Percentiles rank a stretch among this genome's conserved stretches.
Conservation (phyloP, 2,329 filamentous ascomycete genomes). For the Emmonsia crescens region DNA sequence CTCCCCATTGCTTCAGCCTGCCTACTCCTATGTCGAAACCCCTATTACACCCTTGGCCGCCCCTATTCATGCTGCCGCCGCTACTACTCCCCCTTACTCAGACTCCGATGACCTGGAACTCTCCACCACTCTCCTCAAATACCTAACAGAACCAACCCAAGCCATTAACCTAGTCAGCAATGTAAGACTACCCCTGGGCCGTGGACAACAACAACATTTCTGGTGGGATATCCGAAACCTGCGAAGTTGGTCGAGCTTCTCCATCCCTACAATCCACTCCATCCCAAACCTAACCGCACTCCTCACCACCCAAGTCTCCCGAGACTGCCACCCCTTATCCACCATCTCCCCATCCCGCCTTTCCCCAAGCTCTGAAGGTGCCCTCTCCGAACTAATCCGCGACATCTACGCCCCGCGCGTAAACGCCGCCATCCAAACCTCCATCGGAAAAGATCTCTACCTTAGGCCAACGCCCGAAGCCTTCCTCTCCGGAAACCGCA, state of each 20-base stretch:
- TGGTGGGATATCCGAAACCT: constrained; percentile 95
- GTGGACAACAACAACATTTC: constrained; percentile 67
- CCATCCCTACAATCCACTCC: constrained; percentile 55
- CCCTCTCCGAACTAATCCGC: constrained; percentile 64
- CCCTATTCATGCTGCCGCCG: constrained; percentile 14
- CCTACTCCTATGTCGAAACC: constrained; percentile 17
- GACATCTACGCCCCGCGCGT: constrained; percentile 75
- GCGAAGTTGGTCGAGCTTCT: constrained; percentile 73
- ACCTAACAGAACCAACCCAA: constrained; percentile 70
- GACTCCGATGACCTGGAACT: constrained; percentile 17
- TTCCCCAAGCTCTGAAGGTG: constrained; percentile 66
- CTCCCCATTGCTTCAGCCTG: constrained; percentile 26
- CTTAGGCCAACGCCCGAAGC: constrained; percentile 33
- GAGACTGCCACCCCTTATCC: constrained; percentile 28
- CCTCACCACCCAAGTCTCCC: constrained; percentile 55
- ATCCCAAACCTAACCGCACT: constrained; percentile 63
- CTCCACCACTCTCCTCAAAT: constrained; percentile 61
- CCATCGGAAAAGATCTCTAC: constrained; percentile 51
- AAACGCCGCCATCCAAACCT: constrained; percentile 70
- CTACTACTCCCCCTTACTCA: not conserved
- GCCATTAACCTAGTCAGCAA: constrained; percentile 71
- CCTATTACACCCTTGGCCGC: not conserved
- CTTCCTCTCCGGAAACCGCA: constrained; percentile 26
- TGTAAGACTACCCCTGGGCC: constrained; percentile 55
- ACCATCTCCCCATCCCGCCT: constrained; percentile 39